Evolutionary conservation across 805 yeast genomes (phyloP).

Genomic region (Lipomyces yamanashiensis): DNA sequence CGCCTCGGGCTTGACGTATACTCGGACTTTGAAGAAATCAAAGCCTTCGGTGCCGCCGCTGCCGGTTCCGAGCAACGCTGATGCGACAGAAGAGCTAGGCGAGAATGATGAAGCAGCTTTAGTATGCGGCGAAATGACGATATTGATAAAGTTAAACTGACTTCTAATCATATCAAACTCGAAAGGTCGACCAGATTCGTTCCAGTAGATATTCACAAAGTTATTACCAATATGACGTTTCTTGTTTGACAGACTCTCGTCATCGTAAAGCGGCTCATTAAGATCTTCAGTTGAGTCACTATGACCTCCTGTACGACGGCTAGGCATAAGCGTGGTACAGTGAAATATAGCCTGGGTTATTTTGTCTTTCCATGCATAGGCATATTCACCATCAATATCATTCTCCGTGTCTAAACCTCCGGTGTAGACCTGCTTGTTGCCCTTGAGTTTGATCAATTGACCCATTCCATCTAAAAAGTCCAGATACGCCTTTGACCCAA

Average conservation of each 20-base stretch:
- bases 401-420: conserved; percentile 80
- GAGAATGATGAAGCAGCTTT: conserved; percentile 39
- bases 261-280: conserved; percentile 18
- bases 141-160: conserved; percentile 81
- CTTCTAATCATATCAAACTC: conserved; percentile 71
- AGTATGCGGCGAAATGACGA: conserved; percentile 72
- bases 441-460: conserved; percentile 58
- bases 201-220: conserved; percentile 78
- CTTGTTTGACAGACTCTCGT: conserved; percentile 48
- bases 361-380: conserved; percentile 73
- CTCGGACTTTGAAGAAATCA: conserved; percentile 32
- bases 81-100: conserved; percentile 20
- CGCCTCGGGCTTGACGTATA: conserved; percentile 19
- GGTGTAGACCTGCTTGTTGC: conserved; percentile 58
- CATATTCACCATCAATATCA: conserved; percentile 75
- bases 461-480: conserved; percentile 66
- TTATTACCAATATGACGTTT: conserved; percentile 88
- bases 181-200: conserved; percentile 67
- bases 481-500: conserved; percentile 68
- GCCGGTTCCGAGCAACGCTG: conserved; percentile 23
- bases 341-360: conserved; percentile 76
- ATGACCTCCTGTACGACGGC: conserved; percentile 32
- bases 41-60: conserved; percentile 12
- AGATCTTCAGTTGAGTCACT: conserved; percentile 2
- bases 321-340: conserved; percentile 81